A percentile compares a stretch with the other conserved stretches of the same genome.
phyloP scores from a whole-genome alignment of 352 stramenopile genomes.

The Globisporangium abappressorium region DNA sequence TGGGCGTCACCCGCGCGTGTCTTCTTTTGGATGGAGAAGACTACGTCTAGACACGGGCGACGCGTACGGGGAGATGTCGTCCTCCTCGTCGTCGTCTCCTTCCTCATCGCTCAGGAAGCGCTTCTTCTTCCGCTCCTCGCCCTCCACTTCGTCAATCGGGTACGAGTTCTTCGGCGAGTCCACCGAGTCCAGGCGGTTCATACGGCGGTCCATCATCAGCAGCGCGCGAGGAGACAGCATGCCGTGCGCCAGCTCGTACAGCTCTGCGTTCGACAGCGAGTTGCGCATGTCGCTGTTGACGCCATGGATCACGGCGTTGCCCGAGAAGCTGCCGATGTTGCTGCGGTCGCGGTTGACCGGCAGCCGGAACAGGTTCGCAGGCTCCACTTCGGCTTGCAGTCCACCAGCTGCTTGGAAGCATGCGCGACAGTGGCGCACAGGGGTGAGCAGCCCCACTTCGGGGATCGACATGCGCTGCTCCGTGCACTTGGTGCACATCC shows the following conservation, averaged over 20 bases:
- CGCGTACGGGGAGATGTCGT: slow-evolving; percentile 19
- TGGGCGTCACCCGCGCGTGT: slow-evolving; percentile 23
- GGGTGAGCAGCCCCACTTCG: slow-evolving; percentile 69
- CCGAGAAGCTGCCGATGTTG: slow-evolving; percentile 9
- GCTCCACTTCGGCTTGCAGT: slow-evolving; percentile 58
- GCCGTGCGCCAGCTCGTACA: slow-evolving; percentile 79
- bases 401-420: slow-evolving; percentile 77
- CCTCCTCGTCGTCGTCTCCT: slow-evolving; percentile 10
- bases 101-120: slow-evolving; percentile 21
- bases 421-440: slow-evolving; percentile 72
- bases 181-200: slow-evolving; percentile 65
- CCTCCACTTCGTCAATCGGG: slow-evolving; percentile 35
- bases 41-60: slow-evolving; percentile 22
- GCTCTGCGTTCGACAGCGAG: slow-evolving; percentile 60
- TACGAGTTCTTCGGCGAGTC: slow-evolving; percentile 62
- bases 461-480: slow-evolving; percentile 78
- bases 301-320: slow-evolving; percentile 16
- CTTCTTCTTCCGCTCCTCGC: slow-evolving; percentile 3
- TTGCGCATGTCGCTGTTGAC: slow-evolving; percentile 24
- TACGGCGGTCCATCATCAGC: slow-evolving; percentile 61
- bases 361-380: slow-evolving; percentile 61
- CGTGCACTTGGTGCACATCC: slow-evolving; percentile 84
- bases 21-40: slow-evolving; percentile 24
- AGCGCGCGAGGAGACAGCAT: slow-evolving; percentile 71
- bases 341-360: neutral